Evolutionary conservation across 441 rosid genomes (phyloP).

Genomic region (Biscutella laevigata): DNA sequence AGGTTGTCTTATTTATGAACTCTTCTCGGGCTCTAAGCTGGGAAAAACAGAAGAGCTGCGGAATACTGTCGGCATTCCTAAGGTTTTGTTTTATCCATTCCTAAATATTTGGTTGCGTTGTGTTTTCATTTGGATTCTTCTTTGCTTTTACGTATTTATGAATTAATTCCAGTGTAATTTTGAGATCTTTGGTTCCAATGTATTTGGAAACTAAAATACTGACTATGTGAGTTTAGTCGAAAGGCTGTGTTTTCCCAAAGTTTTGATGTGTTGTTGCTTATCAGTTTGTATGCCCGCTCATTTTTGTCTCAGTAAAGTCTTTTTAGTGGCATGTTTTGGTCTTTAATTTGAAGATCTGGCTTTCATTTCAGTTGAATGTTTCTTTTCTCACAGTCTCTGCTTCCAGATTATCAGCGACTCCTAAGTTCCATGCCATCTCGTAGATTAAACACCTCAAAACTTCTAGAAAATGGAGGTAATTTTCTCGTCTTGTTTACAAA

Average conservation of each 20-base stretch:
- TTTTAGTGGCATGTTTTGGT: too few species aligned
- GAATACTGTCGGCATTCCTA: slow-evolving; percentile 82
- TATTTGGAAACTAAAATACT: neutral
- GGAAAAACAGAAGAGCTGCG: slow-evolving; percentile 96
- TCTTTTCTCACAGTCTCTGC: slow-evolving; percentile 79
- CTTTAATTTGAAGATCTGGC: too few species aligned
- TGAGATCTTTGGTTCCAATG: neutral
- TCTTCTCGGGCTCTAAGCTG: slow-evolving; percentile 76
- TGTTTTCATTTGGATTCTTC: neutral
- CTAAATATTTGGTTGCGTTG: too few species aligned
- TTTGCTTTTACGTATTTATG: too few species aligned
- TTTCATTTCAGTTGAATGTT: slow-evolving; percentile 39
- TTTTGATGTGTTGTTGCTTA: neutral
- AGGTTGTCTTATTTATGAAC: slow-evolving; percentile 94
- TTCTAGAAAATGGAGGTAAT: slow-evolving; percentile 92
- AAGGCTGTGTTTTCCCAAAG: slow-evolving; percentile 3
- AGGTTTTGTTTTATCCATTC: slow-evolving; percentile 51
- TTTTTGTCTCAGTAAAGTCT: too few species aligned
- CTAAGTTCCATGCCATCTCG: slow-evolving; percentile 98
- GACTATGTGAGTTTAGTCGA: neutral
- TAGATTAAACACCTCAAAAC: slow-evolving; percentile 92
- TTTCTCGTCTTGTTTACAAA: slow-evolving; percentile 13
- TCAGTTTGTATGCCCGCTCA: slow-evolving; percentile 5
- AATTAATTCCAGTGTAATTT: too few species aligned
- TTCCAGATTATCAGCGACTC: slow-evolving; percentile 99